Conservation (phyloP, 176 grass and related monocot genomes). For the Chloris gayana region DNA sequence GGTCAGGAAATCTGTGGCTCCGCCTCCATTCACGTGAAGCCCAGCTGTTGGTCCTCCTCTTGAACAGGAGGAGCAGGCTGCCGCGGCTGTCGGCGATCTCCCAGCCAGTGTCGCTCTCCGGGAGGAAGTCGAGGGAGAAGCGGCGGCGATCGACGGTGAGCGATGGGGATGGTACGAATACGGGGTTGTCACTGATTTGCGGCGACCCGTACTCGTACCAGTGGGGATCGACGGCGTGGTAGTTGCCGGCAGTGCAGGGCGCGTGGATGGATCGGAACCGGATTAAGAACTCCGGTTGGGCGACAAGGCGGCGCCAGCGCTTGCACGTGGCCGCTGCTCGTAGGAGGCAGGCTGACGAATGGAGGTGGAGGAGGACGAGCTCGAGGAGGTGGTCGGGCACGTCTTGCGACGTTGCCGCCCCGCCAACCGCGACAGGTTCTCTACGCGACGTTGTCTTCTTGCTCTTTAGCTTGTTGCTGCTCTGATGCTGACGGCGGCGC, state of each 20-base stretch:
- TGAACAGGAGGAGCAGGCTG: background rate
- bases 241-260: slow-evolving; percentile 9
- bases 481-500: background rate
- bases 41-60: background rate
- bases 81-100: background rate
- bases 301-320: slow-evolving; percentile 19
- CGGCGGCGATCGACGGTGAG: background rate
- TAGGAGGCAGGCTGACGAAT: background rate
- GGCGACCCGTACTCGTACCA: background rate
- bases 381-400: slow-evolving; percentile 29
- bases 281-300: background rate
- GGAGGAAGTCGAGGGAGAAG: background rate
- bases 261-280: background rate
- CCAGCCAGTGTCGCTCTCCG: background rate
- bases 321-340: slow-evolving; percentile 22
- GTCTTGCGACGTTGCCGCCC: background rate
- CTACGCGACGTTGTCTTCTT: background rate
- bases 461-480: background rate
- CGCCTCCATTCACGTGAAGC: background rate
- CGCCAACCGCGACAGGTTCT: background rate
- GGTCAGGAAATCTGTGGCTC: background rate
- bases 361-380: slow-evolving; percentile 21
- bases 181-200: background rate
- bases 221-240: slow-evolving; percentile 22
- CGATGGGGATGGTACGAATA: slow-evolving; percentile 16